Evolutionary conservation across 192 early-diverging fungal genomes (phyloP).

Genomic region (Dissophora ornata): DNA sequence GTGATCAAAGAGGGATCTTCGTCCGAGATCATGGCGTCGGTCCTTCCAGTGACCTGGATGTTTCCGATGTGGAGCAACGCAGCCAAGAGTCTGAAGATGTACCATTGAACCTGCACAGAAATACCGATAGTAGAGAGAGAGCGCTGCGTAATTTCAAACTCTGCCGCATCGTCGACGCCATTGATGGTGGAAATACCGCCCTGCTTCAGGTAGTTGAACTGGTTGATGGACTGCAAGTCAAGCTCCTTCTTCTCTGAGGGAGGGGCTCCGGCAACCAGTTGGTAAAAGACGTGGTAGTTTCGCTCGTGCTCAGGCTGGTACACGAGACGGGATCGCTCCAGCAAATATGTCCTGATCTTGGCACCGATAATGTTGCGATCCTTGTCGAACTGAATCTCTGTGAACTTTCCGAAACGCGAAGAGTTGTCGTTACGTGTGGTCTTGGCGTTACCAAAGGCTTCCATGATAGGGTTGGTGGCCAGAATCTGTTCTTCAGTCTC

Average conservation of each 20-base stretch:
- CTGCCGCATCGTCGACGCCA: constrained; percentile 92
- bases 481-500: constrained; percentile 85
- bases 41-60: constrained; percentile 83
- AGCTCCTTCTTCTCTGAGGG: constrained; percentile 85
- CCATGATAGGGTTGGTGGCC: constrained; percentile 98
- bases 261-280: constrained; percentile 92
- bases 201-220: constrained; percentile 91
- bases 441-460: constrained; percentile 99
- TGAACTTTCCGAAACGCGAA: constrained; percentile 98
- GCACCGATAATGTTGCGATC: constrained; percentile 90
- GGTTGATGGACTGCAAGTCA: constrained; percentile 77
- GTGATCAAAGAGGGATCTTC: constrained; percentile 77
- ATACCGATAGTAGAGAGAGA: constrained; percentile 90
- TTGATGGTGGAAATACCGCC: constrained; percentile 84
- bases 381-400: constrained; percentile 88
- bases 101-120: constrained; percentile 83
- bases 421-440: constrained; percentile 99
- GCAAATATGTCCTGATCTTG: constrained; percentile 93
- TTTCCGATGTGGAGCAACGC: constrained; percentile 96
- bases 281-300: constrained; percentile 99
- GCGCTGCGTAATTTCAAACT: constrained; percentile 90
- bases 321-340: constrained; percentile 95
- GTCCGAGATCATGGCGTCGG: constrained; percentile 78
- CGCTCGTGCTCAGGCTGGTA: constrained; percentile 94
- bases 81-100: constrained; percentile 91